Percentiles rank a stretch among this genome's conserved stretches.
These are phyloP conservation scores for Melanogaster broomeanus DNA, from an alignment of 768 basidiomycete species.

Conservation along the genomic window DNA sequence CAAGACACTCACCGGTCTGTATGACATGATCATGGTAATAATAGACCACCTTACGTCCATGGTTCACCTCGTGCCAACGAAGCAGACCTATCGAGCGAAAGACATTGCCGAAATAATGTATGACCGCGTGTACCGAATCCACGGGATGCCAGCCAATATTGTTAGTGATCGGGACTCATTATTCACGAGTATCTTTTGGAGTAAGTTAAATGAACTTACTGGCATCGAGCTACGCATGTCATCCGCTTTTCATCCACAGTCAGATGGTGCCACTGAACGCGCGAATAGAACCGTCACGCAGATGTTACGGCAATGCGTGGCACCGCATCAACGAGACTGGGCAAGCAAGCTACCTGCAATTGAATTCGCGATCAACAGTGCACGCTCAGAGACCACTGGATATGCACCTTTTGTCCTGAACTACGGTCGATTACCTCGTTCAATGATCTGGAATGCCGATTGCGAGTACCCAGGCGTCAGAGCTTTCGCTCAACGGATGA, in stretches of 20 bases:
- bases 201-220: conserved; percentile 15
- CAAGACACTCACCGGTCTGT: conserved; percentile 15
- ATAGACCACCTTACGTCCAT: conserved; percentile 22
- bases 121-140: conserved; percentile 25
- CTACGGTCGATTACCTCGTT: conserved; percentile 28
- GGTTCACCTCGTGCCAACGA: conserved; percentile 24
- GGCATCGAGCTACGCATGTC: conserved; percentile 18
- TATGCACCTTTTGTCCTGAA: conserved; percentile 40
- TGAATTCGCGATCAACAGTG: conserved; percentile 41
- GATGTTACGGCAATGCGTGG: conserved; percentile 28
- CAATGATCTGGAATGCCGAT: conserved; percentile 31
- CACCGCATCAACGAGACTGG: conserved; percentile 32
- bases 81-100: conserved; percentile 18
- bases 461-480: conserved; percentile 28
- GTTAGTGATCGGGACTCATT: conserved; percentile 29
- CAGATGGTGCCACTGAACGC: conserved; percentile 37
- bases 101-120: conserved; percentile 30
- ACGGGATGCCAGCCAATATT: conserved; percentile 32
- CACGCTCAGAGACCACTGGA: conserved; percentile 35
- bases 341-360: conserved; percentile 27
- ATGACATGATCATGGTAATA: conserved; percentile 25
- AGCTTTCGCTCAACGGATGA: conserved; percentile 22
- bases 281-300: conserved; percentile 34
- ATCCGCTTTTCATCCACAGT: conserved; percentile 36
- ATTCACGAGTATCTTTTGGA: conserved; percentile 37